Conservation (phyloP, 441 rosid genomes). For the Kokia cookei region DNA sequence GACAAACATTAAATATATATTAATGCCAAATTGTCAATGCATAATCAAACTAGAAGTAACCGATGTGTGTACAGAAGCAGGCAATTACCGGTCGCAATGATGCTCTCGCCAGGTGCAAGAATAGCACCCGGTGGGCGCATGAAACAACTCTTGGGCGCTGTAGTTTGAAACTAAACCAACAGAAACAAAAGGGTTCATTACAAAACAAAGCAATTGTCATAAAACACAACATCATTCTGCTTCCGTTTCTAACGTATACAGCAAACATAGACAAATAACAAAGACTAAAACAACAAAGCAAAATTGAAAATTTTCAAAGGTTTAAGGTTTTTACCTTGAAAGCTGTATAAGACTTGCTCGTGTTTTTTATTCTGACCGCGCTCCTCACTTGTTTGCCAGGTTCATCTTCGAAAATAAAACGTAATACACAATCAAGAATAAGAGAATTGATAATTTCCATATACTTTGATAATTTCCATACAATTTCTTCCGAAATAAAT, state of each 20-base stretch:
- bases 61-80: background rate
- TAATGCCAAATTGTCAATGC: background rate
- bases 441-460: background rate
- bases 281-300: background rate
- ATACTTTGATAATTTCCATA: no score
- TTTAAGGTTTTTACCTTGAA: constrained; percentile 52
- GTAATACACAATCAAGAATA: constrained; percentile 6
- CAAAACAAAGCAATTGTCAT: background rate
- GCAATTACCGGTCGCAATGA: constrained; percentile 57
- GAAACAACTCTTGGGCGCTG: constrained; percentile 76
- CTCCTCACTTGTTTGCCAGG: constrained; percentile 97
- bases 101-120: constrained; percentile 64
- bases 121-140: constrained; percentile 81
- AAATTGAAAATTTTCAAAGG: background rate
- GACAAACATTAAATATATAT: background rate
- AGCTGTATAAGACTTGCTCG: constrained; percentile 82
- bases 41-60: background rate
- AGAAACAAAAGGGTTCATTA: background rate
- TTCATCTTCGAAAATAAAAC: constrained; percentile 55
- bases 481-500: background rate
- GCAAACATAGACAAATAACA: background rate
- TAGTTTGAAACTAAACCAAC: constrained; percentile 59
- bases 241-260: background rate
- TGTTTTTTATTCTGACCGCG: constrained; percentile 86
- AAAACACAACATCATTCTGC: background rate